phyloP scores from a whole-genome alignment of 306 rosid species.

The Cicer cuneatum region DNA sequence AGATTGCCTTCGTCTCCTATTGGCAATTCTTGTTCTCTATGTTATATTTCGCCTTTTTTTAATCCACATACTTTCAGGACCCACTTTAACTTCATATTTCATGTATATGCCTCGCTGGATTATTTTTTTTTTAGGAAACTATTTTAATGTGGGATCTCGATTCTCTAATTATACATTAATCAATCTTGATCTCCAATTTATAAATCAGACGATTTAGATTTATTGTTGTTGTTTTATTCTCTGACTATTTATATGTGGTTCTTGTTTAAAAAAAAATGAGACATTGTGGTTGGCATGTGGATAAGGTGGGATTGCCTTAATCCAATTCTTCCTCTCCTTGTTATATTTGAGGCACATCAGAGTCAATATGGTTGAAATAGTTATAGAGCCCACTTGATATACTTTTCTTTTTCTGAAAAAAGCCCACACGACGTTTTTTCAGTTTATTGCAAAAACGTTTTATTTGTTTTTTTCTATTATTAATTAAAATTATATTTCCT shows the following conservation, averaged over 20 bases:
- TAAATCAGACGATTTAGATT: too few species aligned
- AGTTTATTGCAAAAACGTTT: too few species aligned
- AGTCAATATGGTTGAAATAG: not conserved
- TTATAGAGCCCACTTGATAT: slow-evolving; percentile 54
- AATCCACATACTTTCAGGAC: slow-evolving; percentile 52
- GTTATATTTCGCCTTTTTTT: not conserved
- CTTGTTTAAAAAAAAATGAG: too few species aligned
- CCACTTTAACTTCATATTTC: slow-evolving; percentile 46
- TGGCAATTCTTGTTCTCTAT: slow-evolving; percentile 56
- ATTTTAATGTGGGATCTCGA: too few species aligned
- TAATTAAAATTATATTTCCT: too few species aligned
- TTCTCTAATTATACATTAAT: too few species aligned
- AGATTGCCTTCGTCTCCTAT: slow-evolving; percentile 80
- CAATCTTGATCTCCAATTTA: too few species aligned
- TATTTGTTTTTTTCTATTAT: too few species aligned
- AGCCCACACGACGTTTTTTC: too few species aligned
- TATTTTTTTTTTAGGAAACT: too few species aligned
- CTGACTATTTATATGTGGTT: not conserved
- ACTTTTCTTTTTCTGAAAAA: too few species aligned
- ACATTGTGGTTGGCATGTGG: slow-evolving; percentile 78
- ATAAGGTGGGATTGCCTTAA: slow-evolving; percentile 84
- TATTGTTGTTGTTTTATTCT: not conserved
- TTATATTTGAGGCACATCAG: slow-evolving; percentile 1
- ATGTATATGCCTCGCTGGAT: not conserved
- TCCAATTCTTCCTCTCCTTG: slow-evolving; percentile 49